Evolutionary conservation across 176 grass and related monocot species (phyloP).

Genomic region (Paspalum vaginatum): DNA sequence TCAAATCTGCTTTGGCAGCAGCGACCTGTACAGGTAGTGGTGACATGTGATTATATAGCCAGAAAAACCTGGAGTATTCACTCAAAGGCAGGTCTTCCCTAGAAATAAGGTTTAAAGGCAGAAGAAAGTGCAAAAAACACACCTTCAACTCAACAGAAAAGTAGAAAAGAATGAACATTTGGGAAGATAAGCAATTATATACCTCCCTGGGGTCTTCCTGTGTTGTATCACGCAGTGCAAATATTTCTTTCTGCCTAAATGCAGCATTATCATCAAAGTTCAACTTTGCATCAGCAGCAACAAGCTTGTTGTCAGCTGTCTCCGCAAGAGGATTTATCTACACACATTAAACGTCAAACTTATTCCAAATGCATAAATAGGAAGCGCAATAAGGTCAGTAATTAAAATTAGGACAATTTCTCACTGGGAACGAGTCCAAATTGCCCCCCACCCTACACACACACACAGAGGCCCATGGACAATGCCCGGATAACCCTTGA

Average conservation of each 20-base stretch:
- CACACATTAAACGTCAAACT: slow-evolving; percentile 44
- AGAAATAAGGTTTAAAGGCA: background rate
- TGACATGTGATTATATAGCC: slow-evolving; percentile 13
- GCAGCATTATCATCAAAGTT: slow-evolving; percentile 99
- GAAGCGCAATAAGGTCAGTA: background rate
- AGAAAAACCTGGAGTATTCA: background rate
- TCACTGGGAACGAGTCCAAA: background rate
- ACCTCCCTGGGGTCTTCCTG: slow-evolving; percentile 99
- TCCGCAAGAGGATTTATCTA: slow-evolving; percentile 99
- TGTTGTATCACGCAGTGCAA: slow-evolving; percentile 85
- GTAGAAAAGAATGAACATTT: background rate
- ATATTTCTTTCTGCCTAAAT: slow-evolving; percentile 94
- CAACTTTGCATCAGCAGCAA: slow-evolving; percentile 98
- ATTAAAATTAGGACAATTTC: slow-evolving; percentile 14
- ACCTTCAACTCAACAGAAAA: slow-evolving; percentile 27
- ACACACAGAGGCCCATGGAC: no score
- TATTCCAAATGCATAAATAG: slow-evolving; percentile 30
- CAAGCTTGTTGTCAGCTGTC: slow-evolving; percentile 88
- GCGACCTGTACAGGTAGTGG: slow-evolving; percentile 60
- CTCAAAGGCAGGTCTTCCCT: background rate
- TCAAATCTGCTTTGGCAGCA: slow-evolving; percentile 96
- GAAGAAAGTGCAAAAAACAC: background rate
- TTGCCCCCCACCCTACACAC: no score
- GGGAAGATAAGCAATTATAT: background rate
- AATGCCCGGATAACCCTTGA: no score